Conservation (phyloP, 148 eudicot species). For the Diospyros kaki region DNA sequence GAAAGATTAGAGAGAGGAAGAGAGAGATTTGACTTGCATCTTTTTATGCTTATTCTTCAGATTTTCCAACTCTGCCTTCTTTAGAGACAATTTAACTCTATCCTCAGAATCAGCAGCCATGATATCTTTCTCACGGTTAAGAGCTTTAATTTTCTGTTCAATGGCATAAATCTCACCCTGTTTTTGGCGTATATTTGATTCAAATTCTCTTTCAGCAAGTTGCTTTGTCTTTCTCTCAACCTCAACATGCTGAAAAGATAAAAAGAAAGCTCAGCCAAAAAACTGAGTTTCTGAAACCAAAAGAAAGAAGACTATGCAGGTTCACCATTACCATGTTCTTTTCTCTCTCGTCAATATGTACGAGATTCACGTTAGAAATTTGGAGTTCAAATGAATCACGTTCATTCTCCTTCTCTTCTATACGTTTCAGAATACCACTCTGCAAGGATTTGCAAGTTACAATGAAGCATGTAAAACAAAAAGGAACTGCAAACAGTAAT, state of each 20-base stretch:
- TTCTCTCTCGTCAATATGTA: slow-evolving; percentile 65
- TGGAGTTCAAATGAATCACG: slow-evolving; percentile 51
- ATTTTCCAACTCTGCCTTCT: slow-evolving; percentile 61
- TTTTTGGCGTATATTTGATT: slow-evolving; percentile 30
- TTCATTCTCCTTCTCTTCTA: slow-evolving; percentile 52
- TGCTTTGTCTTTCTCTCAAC: slow-evolving; percentile 60
- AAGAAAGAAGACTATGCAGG: slow-evolving; percentile 6
- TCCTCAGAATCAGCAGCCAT: slow-evolving; percentile 67
- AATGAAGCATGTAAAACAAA: slow-evolving; percentile 6
- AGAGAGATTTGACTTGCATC: slow-evolving; percentile 50
- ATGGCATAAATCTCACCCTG: slow-evolving; percentile 35
- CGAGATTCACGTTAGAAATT: slow-evolving; percentile 43
- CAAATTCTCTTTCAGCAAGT: slow-evolving; percentile 50
- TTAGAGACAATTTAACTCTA: slow-evolving; percentile 55
- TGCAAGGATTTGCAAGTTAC: slow-evolving; percentile 24
- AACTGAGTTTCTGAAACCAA: slow-evolving; percentile 1
- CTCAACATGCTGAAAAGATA: slow-evolving; percentile 46
- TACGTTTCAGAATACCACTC: slow-evolving; percentile 42
- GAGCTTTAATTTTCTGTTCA: slow-evolving; percentile 47
- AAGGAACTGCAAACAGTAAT: neutral
- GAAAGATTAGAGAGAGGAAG: neutral
- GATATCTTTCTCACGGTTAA: slow-evolving; percentile 49
- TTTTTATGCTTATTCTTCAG: slow-evolving; percentile 61
- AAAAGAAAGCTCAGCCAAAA: neutral
- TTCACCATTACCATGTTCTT: slow-evolving; percentile 45